phyloP scores from a whole-genome alignment of 2,329 filamentous ascomycete genomes.

The Macroventuria anomochaeta region DNA sequence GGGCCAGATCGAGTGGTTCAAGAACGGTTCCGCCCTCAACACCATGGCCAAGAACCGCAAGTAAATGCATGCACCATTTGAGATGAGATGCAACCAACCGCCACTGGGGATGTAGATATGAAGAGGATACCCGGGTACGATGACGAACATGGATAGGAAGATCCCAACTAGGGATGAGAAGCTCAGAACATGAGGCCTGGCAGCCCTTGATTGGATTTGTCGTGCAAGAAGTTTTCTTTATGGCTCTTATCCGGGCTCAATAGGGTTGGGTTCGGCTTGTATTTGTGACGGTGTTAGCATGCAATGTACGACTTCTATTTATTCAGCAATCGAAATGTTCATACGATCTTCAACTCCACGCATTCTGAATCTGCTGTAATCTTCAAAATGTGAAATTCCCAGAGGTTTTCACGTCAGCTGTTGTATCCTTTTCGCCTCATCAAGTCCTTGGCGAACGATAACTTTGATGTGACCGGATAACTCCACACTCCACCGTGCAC shows the following conservation, averaged over 20 bases:
- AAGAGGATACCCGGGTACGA: slow-evolving; percentile 32
- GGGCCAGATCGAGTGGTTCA: slow-evolving; percentile 98
- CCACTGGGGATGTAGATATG: slow-evolving; percentile 45
- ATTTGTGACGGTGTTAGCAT: slow-evolving; percentile 49
- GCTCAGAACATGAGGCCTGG: slow-evolving; percentile 27
- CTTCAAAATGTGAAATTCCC: no score
- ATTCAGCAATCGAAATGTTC: slow-evolving; percentile 19
- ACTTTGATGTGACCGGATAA: not conserved
- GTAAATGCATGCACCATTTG: slow-evolving; percentile 20
- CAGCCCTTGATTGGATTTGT: slow-evolving; percentile 23
- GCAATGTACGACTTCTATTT: slow-evolving; percentile 44
- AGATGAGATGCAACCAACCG: slow-evolving; percentile 21
- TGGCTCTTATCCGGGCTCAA: slow-evolving; percentile 36
- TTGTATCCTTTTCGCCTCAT: not conserved
- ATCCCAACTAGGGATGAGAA: slow-evolving; percentile 28
- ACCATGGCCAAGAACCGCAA: slow-evolving; percentile 84
- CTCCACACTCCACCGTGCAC: not conserved
- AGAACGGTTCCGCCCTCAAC: slow-evolving; percentile 96
- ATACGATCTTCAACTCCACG: not conserved
- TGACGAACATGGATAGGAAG: slow-evolving; percentile 25
- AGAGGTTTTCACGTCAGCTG: not conserved
- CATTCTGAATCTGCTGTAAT: no score
- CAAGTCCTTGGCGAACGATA: not conserved
- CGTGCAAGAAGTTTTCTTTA: slow-evolving; percentile 37
- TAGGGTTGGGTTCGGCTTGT: slow-evolving; percentile 44